Percentiles rank a stretch among this genome's conserved stretches.
phyloP scores from a whole-genome alignment of 257 asterid species.

The Petrea volubilis region DNA sequence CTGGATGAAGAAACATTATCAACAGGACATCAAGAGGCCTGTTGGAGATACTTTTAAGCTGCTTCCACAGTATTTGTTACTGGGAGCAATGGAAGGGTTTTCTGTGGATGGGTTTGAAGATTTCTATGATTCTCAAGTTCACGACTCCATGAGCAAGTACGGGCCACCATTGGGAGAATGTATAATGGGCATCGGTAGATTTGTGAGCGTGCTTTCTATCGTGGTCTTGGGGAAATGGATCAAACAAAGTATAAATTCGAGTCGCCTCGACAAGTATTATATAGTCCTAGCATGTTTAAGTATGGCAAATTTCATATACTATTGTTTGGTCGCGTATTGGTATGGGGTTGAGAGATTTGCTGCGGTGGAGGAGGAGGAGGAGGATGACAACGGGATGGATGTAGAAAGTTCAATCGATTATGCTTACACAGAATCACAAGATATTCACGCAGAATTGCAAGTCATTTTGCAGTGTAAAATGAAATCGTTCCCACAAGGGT shows the following conservation, averaged over 20 bases:
- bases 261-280: neutral
- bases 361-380: too few relatives aligned
- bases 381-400: too few relatives aligned
- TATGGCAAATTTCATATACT: neutral
- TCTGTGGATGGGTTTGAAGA: neutral
- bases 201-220: neutral
- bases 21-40: too few relatives aligned
- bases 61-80: conserved; percentile 16
- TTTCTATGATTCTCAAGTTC: conserved; percentile 5
- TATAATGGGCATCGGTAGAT: neutral
- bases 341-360: neutral
- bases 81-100: conserved; percentile 14
- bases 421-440: too few relatives aligned
- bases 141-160: neutral
- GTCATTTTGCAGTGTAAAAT: too few relatives aligned
- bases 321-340: neutral
- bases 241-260: neutral
- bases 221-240: neutral
- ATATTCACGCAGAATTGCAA: too few relatives aligned
- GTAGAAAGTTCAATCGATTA: too few relatives aligned
- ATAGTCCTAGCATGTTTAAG: neutral
- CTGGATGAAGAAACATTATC: too few relatives aligned
- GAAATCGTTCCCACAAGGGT: too few relatives aligned
- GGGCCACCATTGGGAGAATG: neutral
- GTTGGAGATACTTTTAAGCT: too few relatives aligned